Evolutionary conservation across 371 early-diverging fungal species (phyloP), one percentile per base, ranked within the genome.

Genomic region (Dinochytrium kinnereticum): DNA sequence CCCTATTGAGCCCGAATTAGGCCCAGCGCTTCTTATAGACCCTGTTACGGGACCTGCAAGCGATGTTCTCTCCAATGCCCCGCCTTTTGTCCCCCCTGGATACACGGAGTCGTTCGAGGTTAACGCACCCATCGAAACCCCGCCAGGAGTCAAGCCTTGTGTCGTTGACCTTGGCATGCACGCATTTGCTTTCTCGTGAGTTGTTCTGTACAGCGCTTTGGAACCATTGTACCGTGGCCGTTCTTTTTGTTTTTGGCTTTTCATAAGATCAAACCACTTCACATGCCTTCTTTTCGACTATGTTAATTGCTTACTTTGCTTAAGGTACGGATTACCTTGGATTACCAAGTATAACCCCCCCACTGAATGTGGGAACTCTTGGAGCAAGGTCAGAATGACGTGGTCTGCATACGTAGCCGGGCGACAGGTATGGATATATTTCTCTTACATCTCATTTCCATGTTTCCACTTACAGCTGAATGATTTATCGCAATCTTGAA

Each of bases 111-210:
- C 70, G 3, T 65, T 75, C 30, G 64, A 75, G 34, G 65, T 75
- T 28, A 21, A 24, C 13, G 51, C 70, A 2, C 75, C 75, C 7
- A 2, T 39, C 2, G 53, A 33, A 33, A 21, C 50, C 7, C 71
- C 72, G 28, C 33, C 70, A 33, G 51, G 34, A 34, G 57, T 57
- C 17, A 67, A 10, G 17, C 38, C 66, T 15, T 71, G 71, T 39
- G 33, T 49, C 10, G 59, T 73, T 26, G 33, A 53, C 1, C 57
- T 72, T 3, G 79, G 69, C 7, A 36, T 10, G 37, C 59, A 72
- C 34, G 55, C 71, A 2, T 78, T 78, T 53, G 75, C 79, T 2
- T 69, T 64, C 68, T 72, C 73, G 69, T 72, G 51, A 64, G 68
- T 68, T 19, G n/a, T n/a, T n/a, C n/a, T n/a, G n/a, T n/a, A n/a